Evolutionary conservation across 2,329 filamentous ascomycete genomes (phyloP), one percentile per base, ranked within the genome.

Genomic region (Ophiostoma sp.): DNA sequence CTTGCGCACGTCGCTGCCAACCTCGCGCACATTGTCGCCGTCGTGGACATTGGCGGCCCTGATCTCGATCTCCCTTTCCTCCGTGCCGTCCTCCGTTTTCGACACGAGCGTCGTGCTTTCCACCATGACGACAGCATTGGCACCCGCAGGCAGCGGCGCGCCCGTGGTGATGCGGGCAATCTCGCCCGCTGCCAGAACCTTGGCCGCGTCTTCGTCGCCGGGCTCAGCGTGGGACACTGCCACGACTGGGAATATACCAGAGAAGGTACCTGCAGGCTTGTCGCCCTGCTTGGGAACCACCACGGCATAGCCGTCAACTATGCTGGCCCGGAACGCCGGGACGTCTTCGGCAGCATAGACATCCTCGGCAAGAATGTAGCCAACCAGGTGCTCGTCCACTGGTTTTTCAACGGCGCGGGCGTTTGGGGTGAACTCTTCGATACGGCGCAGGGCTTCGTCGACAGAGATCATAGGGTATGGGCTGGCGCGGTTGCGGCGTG

Each of bases 231-330:
- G 93, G 0, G 93, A 96, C 15, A 98, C 85, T 0, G 91, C 90
- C 0, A 90, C 89, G 17, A 99, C 94, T 0, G 94, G 93, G 76
- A 95, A 98, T 0, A 89, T 81, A 0, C 94, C 94, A 75, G 90
- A 92, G 67, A 92, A 86, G 67, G 85, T 87, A 0, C 44, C 41
- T n/a, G 57, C 8, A 35, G 31, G 33, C 10, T 54, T 15, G 1
- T 27, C 23, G 1, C 5, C 13, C 15, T 15, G 13, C 13, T 20
- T 39, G 1, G 41, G 15, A 31, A 87, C 89, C 52, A 94, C 88
- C 0, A 96, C 86, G 2, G 95, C 95, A 77, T 99, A 99, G 0
- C 95, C 95, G 78, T 99, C 95, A 0, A 99, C 95, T 57, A 97
- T 98, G 77, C 94, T 98, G 23, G 95, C 95, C 71, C 93, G 85